Evolutionary conservation across 768 basidiomycete species (phyloP).

Genomic region (Strobilomyces confusus): DNA sequence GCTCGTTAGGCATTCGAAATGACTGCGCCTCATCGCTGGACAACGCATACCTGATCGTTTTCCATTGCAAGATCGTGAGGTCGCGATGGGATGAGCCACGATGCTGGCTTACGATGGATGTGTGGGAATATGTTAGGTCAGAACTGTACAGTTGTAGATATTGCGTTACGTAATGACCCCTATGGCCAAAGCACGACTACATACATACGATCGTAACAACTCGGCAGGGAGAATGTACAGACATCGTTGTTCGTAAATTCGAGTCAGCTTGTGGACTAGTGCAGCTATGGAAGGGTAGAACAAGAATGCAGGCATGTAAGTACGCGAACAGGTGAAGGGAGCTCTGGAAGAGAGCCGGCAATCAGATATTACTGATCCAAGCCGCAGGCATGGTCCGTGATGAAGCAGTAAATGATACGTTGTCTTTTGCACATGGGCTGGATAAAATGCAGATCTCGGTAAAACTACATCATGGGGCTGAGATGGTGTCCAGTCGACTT

Average conservation of each 20-base stretch:
- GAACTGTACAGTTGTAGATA: constrained; percentile 29
- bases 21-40: neutral
- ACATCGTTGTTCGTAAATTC: too few species aligned
- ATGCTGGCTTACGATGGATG: constrained; percentile 7
- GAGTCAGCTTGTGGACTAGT: too few species aligned
- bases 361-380: constrained; percentile 26
- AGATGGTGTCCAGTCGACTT: constrained; percentile 24
- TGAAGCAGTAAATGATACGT: constrained; percentile 14
- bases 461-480: constrained; percentile 27
- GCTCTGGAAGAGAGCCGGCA: constrained; percentile 5
- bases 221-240: neutral
- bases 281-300: constrained; percentile 7
- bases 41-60: constrained; percentile 76
- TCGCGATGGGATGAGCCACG: neutral
- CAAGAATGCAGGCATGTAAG: constrained; percentile 25
- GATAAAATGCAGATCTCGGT: constrained; percentile 22
- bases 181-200: neutral
- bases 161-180: constrained; percentile 2
- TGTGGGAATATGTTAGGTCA: constrained; percentile 27
- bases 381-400: constrained; percentile 31
- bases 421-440: constrained; percentile 15
- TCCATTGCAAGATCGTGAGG: constrained; percentile 55
- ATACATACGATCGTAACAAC: constrained; percentile 2
- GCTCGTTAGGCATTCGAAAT: constrained; percentile 1
- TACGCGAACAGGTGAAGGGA: constrained; percentile 16